Base-by-base conservation (phyloP, 768 basidiomycete genomes). In the Collybia sordida region DNA sequence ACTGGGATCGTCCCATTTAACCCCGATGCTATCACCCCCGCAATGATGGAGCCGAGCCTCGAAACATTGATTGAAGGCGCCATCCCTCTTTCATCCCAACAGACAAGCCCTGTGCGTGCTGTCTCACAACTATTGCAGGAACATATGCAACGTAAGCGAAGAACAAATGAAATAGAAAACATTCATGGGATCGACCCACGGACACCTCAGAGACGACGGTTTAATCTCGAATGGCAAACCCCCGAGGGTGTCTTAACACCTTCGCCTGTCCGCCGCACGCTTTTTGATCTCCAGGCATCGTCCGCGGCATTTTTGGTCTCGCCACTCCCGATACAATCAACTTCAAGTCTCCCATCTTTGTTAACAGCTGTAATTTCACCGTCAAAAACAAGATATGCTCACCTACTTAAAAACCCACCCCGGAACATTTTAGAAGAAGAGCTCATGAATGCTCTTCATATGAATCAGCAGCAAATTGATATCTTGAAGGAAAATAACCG, bases 1-100 rank as follows among this genome's bases (percentile, higher is more conserved):
- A 73, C 69, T 6, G 70, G 72, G 1, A 45, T 73, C 8, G 54
- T 55, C 25, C 70, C 69, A 34, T 63, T 66, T 49, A 62, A 68
- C 47, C 62, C 60, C 5, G 39, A 59, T 37, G 54, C 61, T 3
- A 50, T 74, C n/a, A 60, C 62, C 4, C 35, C 37, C 1, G 53
- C 51, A 9, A 59, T 64, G 58, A 63, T 72, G 61, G 64, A 63
- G 1, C 70, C 71, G 1, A 67, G 65, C 31, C 35, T 50, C 3
- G 53, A 52, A 28, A 45, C 54, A 17, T 55, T 54, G 2, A 35
- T 25, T 35, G 12, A 11, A 23, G 52, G 44, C 27, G 17, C 34
- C 17, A 44, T 69, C 3, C 66, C 68, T 15, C 24, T 68, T 6
- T n/a, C n/a, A n/a, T n/a, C n/a, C n/a, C 41, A 45, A 6, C 60